phyloP scores from a whole-genome alignment of 768 basidiomycete species.

The Agrocybe pediades region DNA sequence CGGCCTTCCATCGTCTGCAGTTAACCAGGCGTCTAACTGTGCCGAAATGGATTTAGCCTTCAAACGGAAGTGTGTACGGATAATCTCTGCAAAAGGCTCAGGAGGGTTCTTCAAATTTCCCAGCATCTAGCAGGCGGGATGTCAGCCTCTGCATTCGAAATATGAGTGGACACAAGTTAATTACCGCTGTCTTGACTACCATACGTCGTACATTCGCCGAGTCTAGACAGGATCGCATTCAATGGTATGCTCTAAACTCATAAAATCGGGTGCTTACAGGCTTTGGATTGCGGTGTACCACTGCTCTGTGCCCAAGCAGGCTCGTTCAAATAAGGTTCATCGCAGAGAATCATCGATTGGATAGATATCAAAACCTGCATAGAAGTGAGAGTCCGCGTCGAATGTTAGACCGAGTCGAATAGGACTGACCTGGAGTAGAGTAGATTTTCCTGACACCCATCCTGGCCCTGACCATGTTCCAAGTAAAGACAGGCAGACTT shows the following conservation, averaged over 20 bases:
- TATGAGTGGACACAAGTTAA: conserved; percentile 15
- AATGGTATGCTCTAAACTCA: conserved; percentile 1
- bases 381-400: neutral
- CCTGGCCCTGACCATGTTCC: conserved; percentile 95
- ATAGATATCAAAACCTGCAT: conserved; percentile 89
- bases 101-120: conserved; percentile 81
- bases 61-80: conserved; percentile 88
- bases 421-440: conserved; percentile 72
- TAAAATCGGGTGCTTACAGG: conserved; percentile 54
- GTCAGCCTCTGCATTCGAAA: neutral
- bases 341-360: conserved; percentile 95
- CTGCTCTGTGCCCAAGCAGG: conserved; percentile 80
- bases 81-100: conserved; percentile 84
- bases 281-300: conserved; percentile 74
- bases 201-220: conserved; percentile 92
- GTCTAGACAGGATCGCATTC: conserved; percentile 43
- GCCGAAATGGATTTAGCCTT: conserved; percentile 70
- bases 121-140: conserved; percentile 62
- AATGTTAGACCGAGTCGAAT: neutral
- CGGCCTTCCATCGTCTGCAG: conserved; percentile 69
- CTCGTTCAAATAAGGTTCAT: conserved; percentile 93
- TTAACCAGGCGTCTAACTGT: conserved; percentile 82
- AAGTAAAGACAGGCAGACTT: conserved; percentile 89
- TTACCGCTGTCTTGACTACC: conserved; percentile 86
- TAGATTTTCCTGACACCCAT: conserved; percentile 90